These are phyloP conservation scores for Phytomonas francai DNA, from an alignment of 208 protist species.

Conservation along the genomic window DNA sequence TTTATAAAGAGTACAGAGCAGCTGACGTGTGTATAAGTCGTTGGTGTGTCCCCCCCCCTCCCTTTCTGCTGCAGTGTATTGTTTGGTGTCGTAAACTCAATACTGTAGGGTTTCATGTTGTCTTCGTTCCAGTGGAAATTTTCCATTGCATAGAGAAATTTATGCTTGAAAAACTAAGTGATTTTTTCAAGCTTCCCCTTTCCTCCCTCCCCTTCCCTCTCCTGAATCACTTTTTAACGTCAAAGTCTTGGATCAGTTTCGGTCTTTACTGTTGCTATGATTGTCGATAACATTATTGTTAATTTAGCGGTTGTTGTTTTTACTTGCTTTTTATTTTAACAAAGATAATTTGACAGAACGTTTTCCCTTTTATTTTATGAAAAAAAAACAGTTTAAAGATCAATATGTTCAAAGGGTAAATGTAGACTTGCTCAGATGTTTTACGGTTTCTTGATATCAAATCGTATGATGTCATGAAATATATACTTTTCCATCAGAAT, in stretches of 20 bases:
- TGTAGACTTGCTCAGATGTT: not conserved
- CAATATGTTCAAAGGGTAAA: not conserved
- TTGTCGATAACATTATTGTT: not conserved
- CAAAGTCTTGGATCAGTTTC: not conserved
- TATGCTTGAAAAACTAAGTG: not conserved
- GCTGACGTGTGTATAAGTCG: not conserved
- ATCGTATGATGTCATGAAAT: not conserved
- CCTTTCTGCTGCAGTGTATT: not conserved
- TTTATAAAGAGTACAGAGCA: not conserved
- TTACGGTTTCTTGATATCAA: constrained; percentile 9
- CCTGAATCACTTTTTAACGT: too few relatives aligned
- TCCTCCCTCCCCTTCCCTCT: too few relatives aligned
- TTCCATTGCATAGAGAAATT: not conserved
- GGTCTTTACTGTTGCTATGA: not conserved
- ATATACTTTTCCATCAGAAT: not conserved
- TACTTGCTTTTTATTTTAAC: not conserved
- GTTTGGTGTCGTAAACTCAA: not conserved
- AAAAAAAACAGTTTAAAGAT: not conserved
- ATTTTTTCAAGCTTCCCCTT: not conserved
- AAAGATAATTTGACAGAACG: constrained; percentile 1
- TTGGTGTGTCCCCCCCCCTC: not conserved
- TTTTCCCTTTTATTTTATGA: constrained; percentile 5
- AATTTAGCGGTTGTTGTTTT: not conserved
- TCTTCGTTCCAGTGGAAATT: not conserved
- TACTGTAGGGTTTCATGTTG: not conserved